Base-by-base conservation (phyloP, 1,139 yeast genomes). In the Candida sanyaensis region DNA sequence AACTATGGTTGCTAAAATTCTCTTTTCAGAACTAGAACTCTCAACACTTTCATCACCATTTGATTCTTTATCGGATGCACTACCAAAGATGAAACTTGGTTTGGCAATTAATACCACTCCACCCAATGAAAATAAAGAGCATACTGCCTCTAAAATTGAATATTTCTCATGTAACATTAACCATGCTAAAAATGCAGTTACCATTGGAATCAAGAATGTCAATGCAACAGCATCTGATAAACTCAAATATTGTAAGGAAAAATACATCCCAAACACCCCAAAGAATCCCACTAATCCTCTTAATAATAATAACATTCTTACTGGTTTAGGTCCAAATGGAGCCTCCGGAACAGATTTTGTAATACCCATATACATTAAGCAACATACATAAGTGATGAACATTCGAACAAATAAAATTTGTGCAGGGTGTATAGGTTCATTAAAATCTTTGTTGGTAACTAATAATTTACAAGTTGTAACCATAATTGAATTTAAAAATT, bases 21-120 rank as follows among this genome's bases (percentile, higher is more conserved):
- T 57, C 45, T 73, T 68, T 51, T 67, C 71, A 3, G 77, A 68
- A 5, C 72, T 65, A 11, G 74, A 63, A 12, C 75, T 68, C 51
- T 75, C 80, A 24, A 71, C 60, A 1, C 65, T 50, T 40, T 71
- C 77, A 48, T 64, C 64, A 8, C 62, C 58, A 24, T 41, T 32
- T 26, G 64, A 69, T 43, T 69, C 76, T 9, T 62, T 49, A 13
- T 67, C 69, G 9, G 69, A 63, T 31, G 55, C 62, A n/a, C 54
- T 47, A 1, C 88, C 88, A 60, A 88, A 83, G 31, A 89, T 56
- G 54, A 86, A 86, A n/a, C 80, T 68, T 0, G 97, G 97, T 59
- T 90, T 81, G 1, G 96, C 93, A 55, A 91, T 88, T 26, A 90
- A 66, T 1, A 90, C 55, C 1, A 91, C 97, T 1, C 97, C 97